Conservation (phyloP, 2,329 filamentous ascomycete species). For the Penicillium sp. region DNA sequence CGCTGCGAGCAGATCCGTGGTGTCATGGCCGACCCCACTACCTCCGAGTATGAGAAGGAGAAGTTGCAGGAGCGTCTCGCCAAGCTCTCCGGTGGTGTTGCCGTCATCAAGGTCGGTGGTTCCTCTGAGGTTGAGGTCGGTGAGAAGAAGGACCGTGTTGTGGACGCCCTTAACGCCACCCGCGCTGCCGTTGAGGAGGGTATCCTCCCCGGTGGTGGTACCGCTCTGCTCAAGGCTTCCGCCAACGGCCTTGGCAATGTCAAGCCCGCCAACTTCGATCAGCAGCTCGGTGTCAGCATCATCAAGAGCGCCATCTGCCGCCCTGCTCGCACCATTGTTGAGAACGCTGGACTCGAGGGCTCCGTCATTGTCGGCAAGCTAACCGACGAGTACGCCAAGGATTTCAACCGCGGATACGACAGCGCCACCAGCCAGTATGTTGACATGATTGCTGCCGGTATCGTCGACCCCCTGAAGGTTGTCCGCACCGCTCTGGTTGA, state of each 20-base stretch:
- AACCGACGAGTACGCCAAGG: conserved; percentile 81
- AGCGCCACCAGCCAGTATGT: conserved; percentile 96
- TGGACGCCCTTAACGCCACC: conserved; percentile 96
- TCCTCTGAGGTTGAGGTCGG: conserved; percentile 97
- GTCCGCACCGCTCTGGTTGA: conserved; percentile 94
- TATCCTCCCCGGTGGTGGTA: conserved; percentile 97
- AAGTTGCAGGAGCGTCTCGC: conserved; percentile 99
- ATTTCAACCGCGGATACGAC: conserved; percentile 99
- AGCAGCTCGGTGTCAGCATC: conserved; percentile 96
- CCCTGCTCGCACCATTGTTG: conserved; percentile 90
- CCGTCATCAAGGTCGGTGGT: conserved; percentile 98
- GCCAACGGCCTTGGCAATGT: conserved; percentile 79
- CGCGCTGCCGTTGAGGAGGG: conserved; percentile 98
- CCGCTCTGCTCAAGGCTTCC: conserved; percentile 94
- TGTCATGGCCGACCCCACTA: conserved; percentile 88
- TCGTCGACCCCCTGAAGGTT: conserved; percentile 98
- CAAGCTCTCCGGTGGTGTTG: conserved; percentile 97
- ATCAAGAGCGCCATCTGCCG: conserved; percentile 97
- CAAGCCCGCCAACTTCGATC: conserved; percentile 95
- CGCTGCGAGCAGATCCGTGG: conserved; percentile 99
- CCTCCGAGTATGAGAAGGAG: conserved; percentile 99
- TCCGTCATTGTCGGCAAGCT: conserved; percentile 97
- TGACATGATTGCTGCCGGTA: conserved; percentile 96
- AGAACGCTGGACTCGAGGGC: conserved; percentile 95
- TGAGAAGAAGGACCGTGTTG: conserved; percentile 99